Evolutionary conservation across 768 basidiomycete genomes (phyloP).

Genomic region (Pleurotus tuoliensis): DNA sequence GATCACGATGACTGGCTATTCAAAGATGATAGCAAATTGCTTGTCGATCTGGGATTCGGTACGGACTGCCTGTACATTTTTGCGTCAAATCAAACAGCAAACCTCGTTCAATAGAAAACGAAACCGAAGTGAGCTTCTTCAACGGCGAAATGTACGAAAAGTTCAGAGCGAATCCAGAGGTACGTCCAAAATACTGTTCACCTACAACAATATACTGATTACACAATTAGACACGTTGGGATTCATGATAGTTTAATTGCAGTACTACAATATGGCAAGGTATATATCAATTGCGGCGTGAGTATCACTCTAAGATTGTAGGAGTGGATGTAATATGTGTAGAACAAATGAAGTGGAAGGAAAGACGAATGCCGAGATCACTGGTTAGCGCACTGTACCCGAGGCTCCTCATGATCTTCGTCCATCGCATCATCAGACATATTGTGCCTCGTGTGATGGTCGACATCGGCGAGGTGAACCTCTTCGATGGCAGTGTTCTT

Average conservation of each 20-base stretch:
- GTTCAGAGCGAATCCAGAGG: slow-evolving; percentile 84
- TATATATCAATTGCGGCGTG: slow-evolving; percentile 1
- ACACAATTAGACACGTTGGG: slow-evolving; percentile 11
- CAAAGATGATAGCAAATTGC: slow-evolving; percentile 54
- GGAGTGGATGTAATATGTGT: slow-evolving; percentile 1
- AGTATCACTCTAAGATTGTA: slow-evolving; percentile 20
- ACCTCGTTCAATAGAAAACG: slow-evolving; percentile 64
- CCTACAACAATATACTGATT: neutral
- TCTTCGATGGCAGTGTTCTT: slow-evolving; percentile 76
- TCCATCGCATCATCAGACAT: slow-evolving; percentile 80
- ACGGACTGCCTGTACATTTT: slow-evolving; percentile 19
- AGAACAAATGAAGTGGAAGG: slow-evolving; percentile 8
- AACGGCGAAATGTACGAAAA: slow-evolving; percentile 68
- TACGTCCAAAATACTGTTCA: slow-evolving; percentile 22
- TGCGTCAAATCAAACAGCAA: neutral
- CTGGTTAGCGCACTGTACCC: slow-evolving; percentile 95
- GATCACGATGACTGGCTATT: slow-evolving; percentile 95
- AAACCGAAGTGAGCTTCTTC: slow-evolving; percentile 94
- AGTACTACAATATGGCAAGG: slow-evolving; percentile 4
- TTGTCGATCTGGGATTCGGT: slow-evolving; percentile 81
- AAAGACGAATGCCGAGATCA: slow-evolving; percentile 28
- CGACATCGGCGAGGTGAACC: slow-evolving; percentile 75
- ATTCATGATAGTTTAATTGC: slow-evolving; percentile 6
- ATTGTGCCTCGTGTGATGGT: slow-evolving; percentile 50
- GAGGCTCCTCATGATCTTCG: slow-evolving; percentile 87